These are phyloP conservation scores for Salvia miltiorrhiza DNA, from an alignment of 257 asterid species.

Conservation along the genomic window DNA sequence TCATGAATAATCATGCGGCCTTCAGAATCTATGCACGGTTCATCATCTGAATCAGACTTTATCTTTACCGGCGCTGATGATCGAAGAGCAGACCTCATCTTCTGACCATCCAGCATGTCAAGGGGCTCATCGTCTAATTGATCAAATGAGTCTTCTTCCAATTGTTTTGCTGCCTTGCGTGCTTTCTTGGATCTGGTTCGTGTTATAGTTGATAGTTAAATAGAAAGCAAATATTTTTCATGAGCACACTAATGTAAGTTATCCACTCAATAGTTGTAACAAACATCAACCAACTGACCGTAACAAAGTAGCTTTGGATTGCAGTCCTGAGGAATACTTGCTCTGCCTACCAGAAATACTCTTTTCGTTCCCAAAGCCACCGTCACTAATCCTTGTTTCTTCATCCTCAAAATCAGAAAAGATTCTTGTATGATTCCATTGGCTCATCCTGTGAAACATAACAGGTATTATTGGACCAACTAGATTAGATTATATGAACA, in stretches of 20 bases:
- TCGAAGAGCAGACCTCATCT: conserved; percentile 78
- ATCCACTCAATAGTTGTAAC: neutral
- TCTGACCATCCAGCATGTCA: conserved; percentile 74
- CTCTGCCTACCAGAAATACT: conserved; percentile 43
- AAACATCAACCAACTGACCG: conserved; percentile 45
- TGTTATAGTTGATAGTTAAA: neutral
- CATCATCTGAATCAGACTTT: conserved; percentile 76
- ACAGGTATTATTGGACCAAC: neutral
- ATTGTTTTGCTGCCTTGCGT: conserved; percentile 55
- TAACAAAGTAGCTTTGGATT: conserved; percentile 52
- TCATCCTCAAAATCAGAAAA: conserved; percentile 82
- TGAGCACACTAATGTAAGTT: neutral
- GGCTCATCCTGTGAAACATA: conserved; percentile 60
- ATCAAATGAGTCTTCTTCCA: conserved; percentile 84
- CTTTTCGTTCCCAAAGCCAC: conserved; percentile 37
- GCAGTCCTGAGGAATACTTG: conserved; percentile 40
- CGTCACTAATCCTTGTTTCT: conserved; percentile 51
- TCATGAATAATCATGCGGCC: conserved; percentile 76
- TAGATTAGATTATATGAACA: neutral
- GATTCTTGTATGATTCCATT: conserved; percentile 88
- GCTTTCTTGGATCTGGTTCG: conserved; percentile 59
- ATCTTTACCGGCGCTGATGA: conserved; percentile 45
- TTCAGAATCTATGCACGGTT: conserved; percentile 67
- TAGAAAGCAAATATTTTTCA: neutral
- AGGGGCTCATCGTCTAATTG: conserved; percentile 88